phyloP scores from a whole-genome alignment of 2,329 filamentous ascomycete genomes.

The Peltaster fructicola region DNA sequence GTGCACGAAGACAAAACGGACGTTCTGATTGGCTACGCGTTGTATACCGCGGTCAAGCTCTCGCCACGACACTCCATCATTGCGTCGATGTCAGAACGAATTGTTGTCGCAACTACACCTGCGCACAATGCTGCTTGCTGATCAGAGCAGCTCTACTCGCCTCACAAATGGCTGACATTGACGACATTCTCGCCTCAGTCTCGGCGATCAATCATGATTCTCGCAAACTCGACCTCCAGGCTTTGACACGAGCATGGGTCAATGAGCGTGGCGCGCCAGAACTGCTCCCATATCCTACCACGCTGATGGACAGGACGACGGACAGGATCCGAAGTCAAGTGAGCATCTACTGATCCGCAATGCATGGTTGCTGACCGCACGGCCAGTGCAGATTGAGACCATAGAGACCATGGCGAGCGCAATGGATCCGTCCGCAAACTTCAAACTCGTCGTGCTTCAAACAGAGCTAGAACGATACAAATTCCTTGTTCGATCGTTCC shows the following conservation, averaged over 20 bases:
- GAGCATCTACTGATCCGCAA: background rate
- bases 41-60: too few relatives aligned
- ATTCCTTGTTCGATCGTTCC: constrained; percentile 67
- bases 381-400: constrained; percentile 11
- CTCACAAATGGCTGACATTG: constrained; percentile 26
- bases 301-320: constrained; percentile 68
- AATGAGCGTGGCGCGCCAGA: constrained; percentile 82
- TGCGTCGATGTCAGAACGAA: too few relatives aligned
- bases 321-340: constrained; percentile 23
- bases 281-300: constrained; percentile 60
- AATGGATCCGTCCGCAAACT: constrained; percentile 81
- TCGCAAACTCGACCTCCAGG: constrained; percentile 62
- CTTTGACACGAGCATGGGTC: constrained; percentile 80
- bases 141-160: too few relatives aligned
- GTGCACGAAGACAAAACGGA: too few relatives aligned
- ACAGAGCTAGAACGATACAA: constrained; percentile 92
- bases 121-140: too few relatives aligned
- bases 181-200: constrained; percentile 35
- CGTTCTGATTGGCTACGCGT: too few relatives aligned
- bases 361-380: constrained; percentile 1
- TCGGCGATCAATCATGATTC: constrained; percentile 26
- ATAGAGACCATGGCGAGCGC: constrained; percentile 51
- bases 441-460: constrained; percentile 84
- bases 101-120: too few relatives aligned
- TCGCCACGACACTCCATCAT: too few relatives aligned